These are phyloP conservation scores for Tuber umbilicatum DNA, from an alignment of 495 filamentous ascomycete species.

Conservation along the genomic window DNA sequence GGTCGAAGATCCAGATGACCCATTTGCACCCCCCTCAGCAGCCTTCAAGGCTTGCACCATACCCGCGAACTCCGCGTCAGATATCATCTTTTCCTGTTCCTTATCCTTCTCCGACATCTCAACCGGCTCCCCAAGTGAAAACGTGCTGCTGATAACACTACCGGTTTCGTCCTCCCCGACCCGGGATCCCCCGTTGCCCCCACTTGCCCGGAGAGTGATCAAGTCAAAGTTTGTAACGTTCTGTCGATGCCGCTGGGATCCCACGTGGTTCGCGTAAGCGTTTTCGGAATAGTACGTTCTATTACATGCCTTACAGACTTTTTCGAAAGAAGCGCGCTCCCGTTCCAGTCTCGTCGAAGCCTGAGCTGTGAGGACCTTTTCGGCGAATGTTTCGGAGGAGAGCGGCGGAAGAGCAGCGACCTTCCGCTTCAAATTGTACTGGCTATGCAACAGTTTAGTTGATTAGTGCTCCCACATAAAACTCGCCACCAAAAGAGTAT, in stretches of 20 bases:
- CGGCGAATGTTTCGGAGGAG: slow-evolving; percentile 84
- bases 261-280: slow-evolving; percentile 85
- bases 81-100: slow-evolving; percentile 40
- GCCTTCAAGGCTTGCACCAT: slow-evolving; percentile 73
- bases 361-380: slow-evolving; percentile 92
- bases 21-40: slow-evolving; percentile 44
- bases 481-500: slow-evolving; percentile 5
- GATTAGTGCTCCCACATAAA: slow-evolving; percentile 3
- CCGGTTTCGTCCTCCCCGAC: slow-evolving; percentile 60
- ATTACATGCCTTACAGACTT: slow-evolving; percentile 70
- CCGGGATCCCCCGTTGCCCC: slow-evolving; percentile 41
- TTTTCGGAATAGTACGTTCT: slow-evolving; percentile 95
- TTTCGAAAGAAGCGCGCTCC: slow-evolving; percentile 84
- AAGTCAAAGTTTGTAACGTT: slow-evolving; percentile 51
- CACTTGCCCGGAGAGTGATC: slow-evolving; percentile 35
- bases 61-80: slow-evolving; percentile 56
- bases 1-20: slow-evolving; percentile 35
- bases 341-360: slow-evolving; percentile 74
- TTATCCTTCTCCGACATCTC: slow-evolving; percentile 58
- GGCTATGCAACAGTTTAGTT: slow-evolving; percentile 48
- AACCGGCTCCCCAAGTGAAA: slow-evolving; percentile 79
- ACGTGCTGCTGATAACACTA: slow-evolving; percentile 84
- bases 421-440: slow-evolving; percentile 95
- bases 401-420: slow-evolving; percentile 88
- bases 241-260: slow-evolving; percentile 81